Conservation (phyloP, 2,329 filamentous ascomycete species). For the Botrytis pseudocinerea region DNA sequence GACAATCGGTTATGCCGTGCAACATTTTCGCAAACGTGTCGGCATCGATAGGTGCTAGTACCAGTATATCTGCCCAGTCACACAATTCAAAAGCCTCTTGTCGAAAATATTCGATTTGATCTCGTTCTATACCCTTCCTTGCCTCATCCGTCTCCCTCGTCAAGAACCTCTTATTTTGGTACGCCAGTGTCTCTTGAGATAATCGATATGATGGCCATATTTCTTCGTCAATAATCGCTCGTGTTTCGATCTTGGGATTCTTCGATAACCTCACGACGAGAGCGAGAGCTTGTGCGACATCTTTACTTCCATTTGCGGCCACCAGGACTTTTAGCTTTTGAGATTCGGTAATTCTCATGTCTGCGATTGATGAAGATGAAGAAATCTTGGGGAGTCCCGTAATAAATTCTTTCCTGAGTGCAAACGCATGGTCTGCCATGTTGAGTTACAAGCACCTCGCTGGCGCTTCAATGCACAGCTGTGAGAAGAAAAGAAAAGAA, state of each 20-base stretch:
- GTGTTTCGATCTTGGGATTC: constrained; percentile 59
- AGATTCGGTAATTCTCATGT: constrained; percentile 49
- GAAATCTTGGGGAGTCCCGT: constrained; percentile 30
- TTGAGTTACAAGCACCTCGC: not conserved
- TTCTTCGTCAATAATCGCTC: constrained; percentile 65
- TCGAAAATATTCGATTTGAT: constrained; percentile 51
- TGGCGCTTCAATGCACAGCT: constrained; percentile 1
- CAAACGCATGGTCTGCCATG: constrained; percentile 31
- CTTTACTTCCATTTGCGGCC: constrained; percentile 63
- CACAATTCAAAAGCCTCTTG: constrained; percentile 66
- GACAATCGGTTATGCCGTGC: constrained; percentile 76
- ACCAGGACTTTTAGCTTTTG: constrained; percentile 62
- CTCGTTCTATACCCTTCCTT: constrained; percentile 35
- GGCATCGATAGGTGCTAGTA: constrained; percentile 82
- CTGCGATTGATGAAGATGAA: constrained; percentile 36
- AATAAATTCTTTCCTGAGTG: constrained; percentile 26
- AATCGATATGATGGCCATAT: constrained; percentile 53
- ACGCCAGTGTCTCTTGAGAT: constrained; percentile 61
- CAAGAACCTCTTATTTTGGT: constrained; percentile 54
- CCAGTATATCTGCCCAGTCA: constrained; percentile 83
- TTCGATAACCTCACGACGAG: constrained; percentile 68
- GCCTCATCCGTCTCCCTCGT: constrained; percentile 32
- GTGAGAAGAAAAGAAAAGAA: not conserved
- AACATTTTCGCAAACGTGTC: constrained; percentile 87
- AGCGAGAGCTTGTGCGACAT: constrained; percentile 65